Percentiles rank a stretch among this genome's conserved stretches.
Conservation (phyloP, 2,329 filamentous ascomycete genomes). For the Dactylonectria estremocensis region DNA sequence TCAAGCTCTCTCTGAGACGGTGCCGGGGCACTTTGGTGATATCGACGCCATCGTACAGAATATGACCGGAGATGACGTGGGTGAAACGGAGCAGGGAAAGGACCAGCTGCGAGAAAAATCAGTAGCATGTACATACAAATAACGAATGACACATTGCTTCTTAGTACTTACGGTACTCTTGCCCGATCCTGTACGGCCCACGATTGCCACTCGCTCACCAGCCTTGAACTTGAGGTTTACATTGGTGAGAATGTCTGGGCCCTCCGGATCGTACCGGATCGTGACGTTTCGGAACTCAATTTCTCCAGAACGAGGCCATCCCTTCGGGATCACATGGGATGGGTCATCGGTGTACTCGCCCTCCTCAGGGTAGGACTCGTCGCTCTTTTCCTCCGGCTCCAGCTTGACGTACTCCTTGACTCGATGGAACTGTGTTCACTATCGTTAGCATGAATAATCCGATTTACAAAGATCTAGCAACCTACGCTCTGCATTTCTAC, state of each 20-base stretch:
- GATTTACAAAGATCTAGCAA: constrained; percentile 16
- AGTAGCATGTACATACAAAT: neutral
- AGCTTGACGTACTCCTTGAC: constrained; percentile 65
- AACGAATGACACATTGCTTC: neutral
- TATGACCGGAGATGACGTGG: constrained; percentile 65
- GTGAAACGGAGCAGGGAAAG: constrained; percentile 70
- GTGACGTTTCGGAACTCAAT: constrained; percentile 68
- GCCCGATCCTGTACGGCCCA: constrained; percentile 86
- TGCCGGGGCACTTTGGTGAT: constrained; percentile 67
- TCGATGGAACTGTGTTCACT: constrained; percentile 59
- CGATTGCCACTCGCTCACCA: constrained; percentile 83
- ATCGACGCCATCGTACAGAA: constrained; percentile 70
- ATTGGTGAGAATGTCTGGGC: constrained; percentile 65
- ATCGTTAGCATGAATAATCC: constrained; percentile 29
- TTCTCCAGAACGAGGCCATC: constrained; percentile 63
- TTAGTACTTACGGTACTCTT: constrained; percentile 80
- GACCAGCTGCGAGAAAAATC: constrained; percentile 55
- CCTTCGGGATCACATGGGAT: constrained; percentile 55
- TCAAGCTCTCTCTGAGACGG: constrained; percentile 67
- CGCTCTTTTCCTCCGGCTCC: constrained; percentile 61
- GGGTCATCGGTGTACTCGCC: constrained; percentile 59
- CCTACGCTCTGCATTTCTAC: constrained; percentile 70
- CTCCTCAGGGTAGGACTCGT: constrained; percentile 57
- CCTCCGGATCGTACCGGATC: constrained; percentile 62
- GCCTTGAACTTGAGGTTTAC: constrained; percentile 69